Evolutionary conservation across 495 filamentous ascomycete genomes (phyloP).

Genomic region (Pseudomonodictys pantanalensis): DNA sequence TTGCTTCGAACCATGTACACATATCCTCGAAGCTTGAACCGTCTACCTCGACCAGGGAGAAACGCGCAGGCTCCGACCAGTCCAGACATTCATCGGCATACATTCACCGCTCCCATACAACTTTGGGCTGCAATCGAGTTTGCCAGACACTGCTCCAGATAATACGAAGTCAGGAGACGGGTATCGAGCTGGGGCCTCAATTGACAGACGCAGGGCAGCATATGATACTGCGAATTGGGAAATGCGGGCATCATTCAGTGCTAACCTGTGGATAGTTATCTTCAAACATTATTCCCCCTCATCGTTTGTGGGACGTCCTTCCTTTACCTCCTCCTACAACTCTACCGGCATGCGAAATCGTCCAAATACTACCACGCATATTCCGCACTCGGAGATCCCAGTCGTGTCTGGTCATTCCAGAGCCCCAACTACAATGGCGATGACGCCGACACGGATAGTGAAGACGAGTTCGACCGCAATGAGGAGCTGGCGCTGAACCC

Average conservation of each 20-base stretch:
- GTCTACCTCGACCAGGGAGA: too few relatives aligned
- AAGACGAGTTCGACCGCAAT: slow-evolving; percentile 41
- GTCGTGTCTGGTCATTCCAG: slow-evolving; percentile 15
- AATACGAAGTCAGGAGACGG: too few relatives aligned
- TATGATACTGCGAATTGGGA: too few relatives aligned
- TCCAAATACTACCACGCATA: slow-evolving; percentile 52
- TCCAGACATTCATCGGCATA: too few relatives aligned
- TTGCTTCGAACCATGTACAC: too few relatives aligned
- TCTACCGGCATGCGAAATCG: slow-evolving; percentile 47
- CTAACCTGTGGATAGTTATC: slow-evolving; percentile 56
- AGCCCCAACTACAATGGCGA: slow-evolving; percentile 42
- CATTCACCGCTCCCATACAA: too few relatives aligned
- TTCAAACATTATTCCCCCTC: slow-evolving; percentile 80
- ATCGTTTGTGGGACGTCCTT: slow-evolving; percentile 66
- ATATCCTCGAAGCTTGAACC: too few relatives aligned
- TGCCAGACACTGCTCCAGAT: too few relatives aligned
- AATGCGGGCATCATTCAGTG: not conserved
- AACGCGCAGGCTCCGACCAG: too few relatives aligned
- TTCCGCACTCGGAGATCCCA: slow-evolving; percentile 23
- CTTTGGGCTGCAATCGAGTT: too few relatives aligned
- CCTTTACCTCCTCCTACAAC: slow-evolving; percentile 58
- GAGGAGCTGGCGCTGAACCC: slow-evolving; percentile 56
- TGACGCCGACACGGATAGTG: slow-evolving; percentile 63
- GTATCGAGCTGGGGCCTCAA: too few relatives aligned
- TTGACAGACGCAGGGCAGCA: too few relatives aligned